phyloP scores from a whole-genome alignment of 108 stramenopile genomes.

The Skeletonema potamos region DNA sequence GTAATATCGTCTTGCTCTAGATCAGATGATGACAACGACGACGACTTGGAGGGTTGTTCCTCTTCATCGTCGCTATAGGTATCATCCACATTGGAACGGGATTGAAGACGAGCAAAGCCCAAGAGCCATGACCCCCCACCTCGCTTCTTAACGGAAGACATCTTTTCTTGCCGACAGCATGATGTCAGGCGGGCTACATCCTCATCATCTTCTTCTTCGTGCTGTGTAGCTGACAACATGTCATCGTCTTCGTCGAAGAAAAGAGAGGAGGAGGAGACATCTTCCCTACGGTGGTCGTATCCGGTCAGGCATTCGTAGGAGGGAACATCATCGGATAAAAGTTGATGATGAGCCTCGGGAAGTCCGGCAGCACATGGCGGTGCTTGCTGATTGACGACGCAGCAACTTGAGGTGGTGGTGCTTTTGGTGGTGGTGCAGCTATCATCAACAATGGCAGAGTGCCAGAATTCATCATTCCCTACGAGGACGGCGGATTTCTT shows the following conservation, averaged over 20 bases:
- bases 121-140: constrained; percentile 31
- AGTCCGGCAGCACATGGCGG: neutral
- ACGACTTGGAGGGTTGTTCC: neutral
- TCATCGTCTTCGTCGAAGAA: neutral
- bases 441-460: neutral
- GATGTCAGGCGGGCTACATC: neutral
- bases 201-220: neutral
- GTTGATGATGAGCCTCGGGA: neutral
- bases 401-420: neutral
- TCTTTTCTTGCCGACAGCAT: constrained; percentile 9
- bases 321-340: neutral
- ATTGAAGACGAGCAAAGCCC: constrained; percentile 27
- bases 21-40: no score
- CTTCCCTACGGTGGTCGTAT: constrained; percentile 1
- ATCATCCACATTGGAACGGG: neutral
- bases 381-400: neutral
- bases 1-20: neutral
- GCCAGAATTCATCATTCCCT: constrained; percentile 16
- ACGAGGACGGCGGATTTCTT: neutral
- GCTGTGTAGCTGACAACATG: neutral
- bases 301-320: constrained; percentile 7
- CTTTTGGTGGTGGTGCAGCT: neutral
- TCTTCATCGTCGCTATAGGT: neutral
- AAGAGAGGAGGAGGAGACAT: neutral
- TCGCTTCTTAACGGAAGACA: constrained; percentile 13